Evolutionary conservation across 192 early-diverging fungal genomes (phyloP), one percentile per base, ranked within the genome.

Genomic region (Coemansia sp.): DNA sequence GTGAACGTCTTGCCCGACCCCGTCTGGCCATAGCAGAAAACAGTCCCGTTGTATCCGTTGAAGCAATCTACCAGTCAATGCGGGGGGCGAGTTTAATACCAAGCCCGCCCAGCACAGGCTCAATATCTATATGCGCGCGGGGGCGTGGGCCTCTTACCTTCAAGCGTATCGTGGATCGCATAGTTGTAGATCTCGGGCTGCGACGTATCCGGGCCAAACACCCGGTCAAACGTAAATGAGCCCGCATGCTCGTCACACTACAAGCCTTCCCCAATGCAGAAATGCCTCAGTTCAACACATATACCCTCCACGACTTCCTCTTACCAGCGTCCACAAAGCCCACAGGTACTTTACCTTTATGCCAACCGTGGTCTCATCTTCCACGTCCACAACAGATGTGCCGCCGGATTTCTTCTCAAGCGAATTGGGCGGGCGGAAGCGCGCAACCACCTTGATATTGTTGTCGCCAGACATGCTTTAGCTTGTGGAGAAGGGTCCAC

Each of bases 11-110:
- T 99, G 65, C 97, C 97, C 25, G 83, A 85, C 50, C 97, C 97
- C 7, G 95, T 97, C 67, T 99, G 97, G 60, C 97, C 97, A 66
- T 99, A 99, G 27, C 95, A 95, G 62, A 99, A 99, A 18, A 99
- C 95, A 6, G 95, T 98, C 36, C 94, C 93, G 72, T 99, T 97
- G 77, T 98, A 99, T 47, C 97, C 95, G 35, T 82, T 81, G 80
- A 93, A 90, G 35, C 92, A 82, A 65, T 95, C 92, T 92, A 74
- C n/a, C 5, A 9, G 10, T 35, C 25, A 26, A 23, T 9, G 34
- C n/a, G 36, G 9, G 20, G 19, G 26, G 20, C 16, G 20, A 18
- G 38, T 14, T 14, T 43, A 17, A 4, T 38, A 2, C 16, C 16
- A 8, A 38, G 36, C 36, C 12, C 16, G 12, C 12, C 12, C 7